Base-by-base conservation (phyloP, 331 rosid genomes). In the Phaseolus coccineus region DNA sequence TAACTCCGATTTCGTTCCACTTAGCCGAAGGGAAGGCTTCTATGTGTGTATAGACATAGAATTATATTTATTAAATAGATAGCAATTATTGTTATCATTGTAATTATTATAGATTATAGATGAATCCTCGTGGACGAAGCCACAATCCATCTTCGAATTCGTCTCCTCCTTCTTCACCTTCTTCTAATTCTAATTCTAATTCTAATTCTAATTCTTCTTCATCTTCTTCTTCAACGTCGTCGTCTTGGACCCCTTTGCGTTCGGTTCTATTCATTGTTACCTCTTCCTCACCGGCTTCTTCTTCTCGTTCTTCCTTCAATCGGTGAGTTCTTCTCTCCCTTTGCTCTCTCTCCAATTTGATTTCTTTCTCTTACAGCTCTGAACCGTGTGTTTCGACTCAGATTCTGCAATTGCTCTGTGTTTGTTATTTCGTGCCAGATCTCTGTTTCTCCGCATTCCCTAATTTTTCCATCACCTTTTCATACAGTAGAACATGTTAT, bases 231-330 rank as follows among this genome's bases (percentile, higher is more conserved):
- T 33, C 97, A 44, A 44, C 73, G 73, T 90, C 96, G 13, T 71
- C 76, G 63, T 95, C 99, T 81, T 93, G 98, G 98, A 83, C 89
- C 89, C 91, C 89, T 71, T 88, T 96, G 91, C 98, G 98, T 89
- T 93, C 99, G 91, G 99, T 93, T 89, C 89, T 96, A 79, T 91
- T 96, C 73, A 91, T 93, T 72, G 97, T 96, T 50, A 76, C 92
- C 80, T 90, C 99, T 82, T 96, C 98, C 84, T 96, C 99, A 77
- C 97, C 99, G 83, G 98, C 96, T 88, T 83, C 94, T 88, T 82
- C 93, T 82, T 91, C 72, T 67, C 72, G 93, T 88, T 89, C 94
- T 72, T 87, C 94, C 80, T 83, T 98, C 84, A 93, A 93, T 96
- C 99, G 99, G 99, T 96, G 92, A 96, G 98, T 93, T 91, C 77